Conservation (phyloP, 306 rosid species). For the Vigna unguiculata region DNA sequence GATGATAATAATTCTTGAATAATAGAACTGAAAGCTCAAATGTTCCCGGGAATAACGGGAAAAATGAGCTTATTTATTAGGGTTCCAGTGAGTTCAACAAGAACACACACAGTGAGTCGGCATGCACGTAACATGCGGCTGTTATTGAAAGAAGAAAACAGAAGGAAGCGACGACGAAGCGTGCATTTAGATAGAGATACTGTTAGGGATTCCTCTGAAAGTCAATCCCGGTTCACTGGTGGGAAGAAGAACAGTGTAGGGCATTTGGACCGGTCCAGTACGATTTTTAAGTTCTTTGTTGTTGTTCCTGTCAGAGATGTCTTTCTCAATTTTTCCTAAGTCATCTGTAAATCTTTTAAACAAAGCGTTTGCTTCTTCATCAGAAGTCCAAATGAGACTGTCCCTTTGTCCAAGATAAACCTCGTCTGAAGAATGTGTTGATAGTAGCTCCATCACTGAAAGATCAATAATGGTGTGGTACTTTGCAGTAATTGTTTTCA, state of each 20-base stretch:
- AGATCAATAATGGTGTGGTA: conserved; percentile 56
- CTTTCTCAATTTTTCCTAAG: conserved; percentile 40
- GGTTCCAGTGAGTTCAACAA: neutral
- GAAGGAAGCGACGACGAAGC: neutral
- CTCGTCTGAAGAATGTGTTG: conserved; percentile 70
- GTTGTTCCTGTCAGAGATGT: conserved; percentile 42
- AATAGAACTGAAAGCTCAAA: neutral
- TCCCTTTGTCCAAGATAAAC: conserved; percentile 62
- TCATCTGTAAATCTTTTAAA: neutral
- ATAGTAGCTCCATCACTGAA: conserved; percentile 67
- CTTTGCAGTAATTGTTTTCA: conserved; percentile 74
- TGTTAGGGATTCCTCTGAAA: conserved; percentile 78
- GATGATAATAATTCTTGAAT: neutral
- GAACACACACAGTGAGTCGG: no score
- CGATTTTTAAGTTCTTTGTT: conserved; percentile 48
- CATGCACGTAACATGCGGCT: no score
- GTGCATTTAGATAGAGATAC: conserved; percentile 57
- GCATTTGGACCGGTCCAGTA: conserved; percentile 63
- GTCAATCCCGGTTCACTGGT: conserved; percentile 67
- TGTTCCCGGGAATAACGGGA: neutral
- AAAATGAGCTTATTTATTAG: no score
- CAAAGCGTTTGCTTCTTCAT: conserved; percentile 13
- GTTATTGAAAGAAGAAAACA: no score
- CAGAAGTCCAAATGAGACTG: conserved; percentile 43
- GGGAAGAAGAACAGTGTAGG: conserved; percentile 74